These are phyloP conservation scores for Arthrobotrys sphaeroides DNA, from an alignment of 2,329 filamentous ascomycete species.

Conservation along the genomic window DNA sequence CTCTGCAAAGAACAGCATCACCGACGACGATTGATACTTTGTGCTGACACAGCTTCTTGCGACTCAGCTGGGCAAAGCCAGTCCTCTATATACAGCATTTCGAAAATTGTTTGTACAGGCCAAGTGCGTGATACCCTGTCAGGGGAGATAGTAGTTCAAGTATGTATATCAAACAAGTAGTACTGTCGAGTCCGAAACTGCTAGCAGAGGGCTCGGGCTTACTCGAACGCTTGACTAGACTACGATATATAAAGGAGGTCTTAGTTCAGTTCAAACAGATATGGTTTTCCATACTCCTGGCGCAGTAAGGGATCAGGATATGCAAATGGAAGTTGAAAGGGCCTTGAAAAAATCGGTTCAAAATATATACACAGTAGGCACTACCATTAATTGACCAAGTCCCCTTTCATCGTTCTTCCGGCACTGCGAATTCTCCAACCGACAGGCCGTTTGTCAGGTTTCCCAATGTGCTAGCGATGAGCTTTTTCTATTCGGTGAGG, in stretches of 20 bases:
- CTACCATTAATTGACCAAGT: not conserved
- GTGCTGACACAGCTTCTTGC: not conserved
- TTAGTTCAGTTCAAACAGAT: not conserved
- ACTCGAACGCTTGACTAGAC: not conserved
- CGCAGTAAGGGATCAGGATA: not conserved
- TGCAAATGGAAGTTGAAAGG: not conserved
- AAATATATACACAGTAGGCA: slow-evolving; percentile 13
- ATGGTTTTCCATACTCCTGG: not conserved
- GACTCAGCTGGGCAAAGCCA: not conserved
- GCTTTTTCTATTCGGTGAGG: slow-evolving; percentile 34
- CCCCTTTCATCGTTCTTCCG: not conserved
- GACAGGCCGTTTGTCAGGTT: slow-evolving; percentile 2
- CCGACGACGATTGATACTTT: slow-evolving; percentile 19
- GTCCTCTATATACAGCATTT: slow-evolving; percentile 27
- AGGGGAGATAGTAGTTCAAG: not conserved
- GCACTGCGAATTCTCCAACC: not conserved
- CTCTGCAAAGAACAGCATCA: slow-evolving; percentile 1
- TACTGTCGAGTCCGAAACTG: not conserved
- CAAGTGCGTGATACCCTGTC: not conserved
- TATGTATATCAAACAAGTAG: not conserved
- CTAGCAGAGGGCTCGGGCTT: not conserved
- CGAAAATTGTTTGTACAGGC: not conserved
- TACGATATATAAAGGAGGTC: slow-evolving; percentile 7
- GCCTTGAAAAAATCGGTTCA: slow-evolving; percentile 4
- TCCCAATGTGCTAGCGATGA: slow-evolving; percentile 1